Evolutionary conservation across 441 rosid genomes (phyloP).

Genomic region (Isatis lusitanica): DNA sequence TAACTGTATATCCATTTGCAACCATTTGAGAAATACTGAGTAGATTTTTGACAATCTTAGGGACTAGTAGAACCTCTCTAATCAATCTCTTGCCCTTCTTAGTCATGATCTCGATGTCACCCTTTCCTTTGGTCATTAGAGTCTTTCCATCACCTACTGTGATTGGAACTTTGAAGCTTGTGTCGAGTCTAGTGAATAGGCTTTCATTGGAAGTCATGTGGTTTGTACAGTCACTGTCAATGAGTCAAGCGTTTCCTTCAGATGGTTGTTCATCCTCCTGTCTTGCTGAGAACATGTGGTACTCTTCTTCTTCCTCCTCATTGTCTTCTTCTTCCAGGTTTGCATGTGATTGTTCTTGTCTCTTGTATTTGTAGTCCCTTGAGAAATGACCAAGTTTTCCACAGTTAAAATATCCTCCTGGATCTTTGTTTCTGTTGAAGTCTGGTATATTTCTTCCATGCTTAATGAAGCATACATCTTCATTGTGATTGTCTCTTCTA

Average conservation of each 20-base stretch:
- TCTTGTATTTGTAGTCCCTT: not conserved
- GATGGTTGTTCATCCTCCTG: not conserved
- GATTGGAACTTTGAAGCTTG: not conserved
- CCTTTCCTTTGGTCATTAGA: not conserved
- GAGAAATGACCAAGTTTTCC: not conserved
- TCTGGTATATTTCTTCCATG: not conserved
- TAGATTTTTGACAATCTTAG: not conserved
- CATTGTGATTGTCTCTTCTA: not conserved
- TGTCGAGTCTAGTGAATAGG: not conserved
- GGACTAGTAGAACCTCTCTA: not conserved
- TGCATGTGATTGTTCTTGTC: not conserved
- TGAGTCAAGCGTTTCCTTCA: not conserved
- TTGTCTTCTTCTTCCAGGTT: not conserved
- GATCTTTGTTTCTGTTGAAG: not conserved
- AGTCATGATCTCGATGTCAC: not conserved
- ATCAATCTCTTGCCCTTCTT: not conserved
- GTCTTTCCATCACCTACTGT: not conserved
- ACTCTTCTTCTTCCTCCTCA: not conserved
- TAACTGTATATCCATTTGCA: not conserved
- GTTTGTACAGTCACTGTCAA: not conserved
- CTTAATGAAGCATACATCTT: not conserved
- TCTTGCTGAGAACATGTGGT: not conserved
- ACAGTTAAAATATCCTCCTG: not conserved
- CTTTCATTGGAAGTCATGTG: not conserved
- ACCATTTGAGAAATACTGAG: not conserved